Base-by-base conservation (phyloP, 1,284 basidiomycete species). In the Malassezia arunalokei region DNA sequence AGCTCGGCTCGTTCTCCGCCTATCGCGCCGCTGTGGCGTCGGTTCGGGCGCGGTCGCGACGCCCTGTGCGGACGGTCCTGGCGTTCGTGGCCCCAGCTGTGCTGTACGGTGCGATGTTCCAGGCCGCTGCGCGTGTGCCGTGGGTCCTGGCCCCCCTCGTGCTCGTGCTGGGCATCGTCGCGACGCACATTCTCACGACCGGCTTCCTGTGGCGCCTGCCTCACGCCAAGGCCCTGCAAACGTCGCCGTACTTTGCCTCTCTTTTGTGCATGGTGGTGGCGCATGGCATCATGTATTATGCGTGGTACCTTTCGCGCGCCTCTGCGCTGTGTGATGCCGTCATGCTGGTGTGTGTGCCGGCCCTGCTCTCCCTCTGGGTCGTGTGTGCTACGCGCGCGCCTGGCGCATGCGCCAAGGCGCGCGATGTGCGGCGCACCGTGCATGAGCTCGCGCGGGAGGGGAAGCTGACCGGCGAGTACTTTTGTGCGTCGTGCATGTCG, bases 401-500 rank as follows among this genome's bases (percentile, higher is more conserved):
- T 1, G 92, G 92, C n/a, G 83, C 81, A 49, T 87, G 88, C 52
- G 85, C 87, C 0, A 82, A 82, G 51, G 83, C 87, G 0, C 49
- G 50, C 0, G 54, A 68, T 15, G 57, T 66, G 6, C 50, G 62
- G 8, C 51, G 56, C n/a, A 47, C 47, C 6, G 56, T 73, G n/a
- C 51, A 58, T 8, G 40, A 56, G 29, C 77, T 98, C 14, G 87
- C 89, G 9, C 84, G 85, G 14, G 81, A 84, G 63, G 89, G 89
- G 3, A 78, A 83, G 29, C 76, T 98, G 29, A 96, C 95, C 74
- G 91, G 92, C 0, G 87, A 90, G 67, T 89, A 87, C 9, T 96
- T 94, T 75, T 98, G 94, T 71, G 85, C 96, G 47, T 79, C 83
- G 48, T 98, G 92, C 75, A 86, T 98, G 86, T 83, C 86, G 1